Evolutionary conservation across 805 yeast genomes (phyloP).

Genomic region (Kuraishia piskuri): DNA sequence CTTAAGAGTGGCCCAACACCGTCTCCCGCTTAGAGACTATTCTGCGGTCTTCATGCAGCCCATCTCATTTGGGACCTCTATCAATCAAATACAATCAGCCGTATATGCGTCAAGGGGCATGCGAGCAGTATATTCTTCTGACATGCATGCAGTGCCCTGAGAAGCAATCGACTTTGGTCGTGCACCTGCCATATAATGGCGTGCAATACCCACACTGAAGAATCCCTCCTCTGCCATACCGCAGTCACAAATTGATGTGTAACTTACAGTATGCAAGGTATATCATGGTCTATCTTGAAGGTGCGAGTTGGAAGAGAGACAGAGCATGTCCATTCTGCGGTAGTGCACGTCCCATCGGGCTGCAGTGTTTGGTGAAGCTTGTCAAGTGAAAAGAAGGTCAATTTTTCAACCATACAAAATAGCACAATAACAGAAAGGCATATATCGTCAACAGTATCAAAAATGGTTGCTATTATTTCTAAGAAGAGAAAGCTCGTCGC

Average conservation of each 20-base stretch:
- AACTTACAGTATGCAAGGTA: neutral
- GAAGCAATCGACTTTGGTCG: neutral
- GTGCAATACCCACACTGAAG: neutral
- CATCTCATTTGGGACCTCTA: neutral
- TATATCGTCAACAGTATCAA: constrained; percentile 4
- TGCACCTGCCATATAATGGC: neutral
- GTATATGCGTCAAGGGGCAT: neutral
- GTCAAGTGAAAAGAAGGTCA: neutral
- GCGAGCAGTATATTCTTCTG: neutral
- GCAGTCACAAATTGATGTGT: neutral
- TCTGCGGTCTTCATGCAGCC: neutral
- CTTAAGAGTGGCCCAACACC: no score
- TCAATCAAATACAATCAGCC: neutral
- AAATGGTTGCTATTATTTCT: constrained; percentile 54
- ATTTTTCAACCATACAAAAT: neutral
- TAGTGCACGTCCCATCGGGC: neutral
- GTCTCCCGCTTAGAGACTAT: neutral
- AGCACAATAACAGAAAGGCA: neutral
- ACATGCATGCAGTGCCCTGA: neutral
- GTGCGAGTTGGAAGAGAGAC: no score
- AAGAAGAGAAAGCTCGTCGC: constrained; percentile 99
- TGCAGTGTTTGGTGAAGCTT: neutral
- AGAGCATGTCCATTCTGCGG: neutral
- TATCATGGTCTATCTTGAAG: neutral
- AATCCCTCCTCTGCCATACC: neutral